Conservation (phyloP, 352 stramenopile genomes). For the Phytophthora vignae region DNA sequence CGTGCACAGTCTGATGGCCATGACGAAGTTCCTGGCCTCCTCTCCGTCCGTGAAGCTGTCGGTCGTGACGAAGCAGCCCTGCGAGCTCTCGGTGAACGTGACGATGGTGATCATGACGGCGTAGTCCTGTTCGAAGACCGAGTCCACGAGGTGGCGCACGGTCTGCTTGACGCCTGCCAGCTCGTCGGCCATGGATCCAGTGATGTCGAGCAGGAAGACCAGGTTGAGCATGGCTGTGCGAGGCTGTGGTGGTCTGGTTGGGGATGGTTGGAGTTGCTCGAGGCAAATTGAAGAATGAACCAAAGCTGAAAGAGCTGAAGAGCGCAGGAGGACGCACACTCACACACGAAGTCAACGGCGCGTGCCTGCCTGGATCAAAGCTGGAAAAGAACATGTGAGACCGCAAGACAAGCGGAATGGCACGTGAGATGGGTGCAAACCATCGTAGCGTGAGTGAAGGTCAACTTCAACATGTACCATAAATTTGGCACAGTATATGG, state of each 20-base stretch:
- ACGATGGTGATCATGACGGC: constrained; percentile 74
- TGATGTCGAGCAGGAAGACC: constrained; percentile 80
- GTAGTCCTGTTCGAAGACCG: constrained; percentile 60
- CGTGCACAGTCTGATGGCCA: constrained; percentile 48
- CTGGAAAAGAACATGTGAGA: constrained; percentile 5
- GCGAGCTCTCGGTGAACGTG: constrained; percentile 67
- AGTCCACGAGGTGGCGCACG: constrained; percentile 57
- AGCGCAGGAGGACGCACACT: constrained; percentile 22
- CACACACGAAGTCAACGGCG: constrained; percentile 3
- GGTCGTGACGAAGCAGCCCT: constrained; percentile 68
- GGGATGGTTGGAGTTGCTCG: neutral
- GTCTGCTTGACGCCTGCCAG: constrained; percentile 66
- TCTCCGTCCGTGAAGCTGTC: constrained; percentile 68
- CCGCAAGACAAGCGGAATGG: neutral
- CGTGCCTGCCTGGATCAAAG: neutral
- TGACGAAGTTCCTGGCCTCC: constrained; percentile 51
- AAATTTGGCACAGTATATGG: neutral
- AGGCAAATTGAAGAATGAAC: constrained; percentile 33
- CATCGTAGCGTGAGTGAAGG: constrained; percentile 28
- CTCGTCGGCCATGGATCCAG: constrained; percentile 70
- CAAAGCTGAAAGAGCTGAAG: neutral
- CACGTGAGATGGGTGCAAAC: constrained; percentile 7
- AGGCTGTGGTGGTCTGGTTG: neutral
- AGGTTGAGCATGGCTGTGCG: constrained; percentile 67
- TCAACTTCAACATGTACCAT: constrained; percentile 38